Base-by-base conservation (phyloP, 2,329 filamentous ascomycete genomes). In the Phoma herbarum region DNA sequence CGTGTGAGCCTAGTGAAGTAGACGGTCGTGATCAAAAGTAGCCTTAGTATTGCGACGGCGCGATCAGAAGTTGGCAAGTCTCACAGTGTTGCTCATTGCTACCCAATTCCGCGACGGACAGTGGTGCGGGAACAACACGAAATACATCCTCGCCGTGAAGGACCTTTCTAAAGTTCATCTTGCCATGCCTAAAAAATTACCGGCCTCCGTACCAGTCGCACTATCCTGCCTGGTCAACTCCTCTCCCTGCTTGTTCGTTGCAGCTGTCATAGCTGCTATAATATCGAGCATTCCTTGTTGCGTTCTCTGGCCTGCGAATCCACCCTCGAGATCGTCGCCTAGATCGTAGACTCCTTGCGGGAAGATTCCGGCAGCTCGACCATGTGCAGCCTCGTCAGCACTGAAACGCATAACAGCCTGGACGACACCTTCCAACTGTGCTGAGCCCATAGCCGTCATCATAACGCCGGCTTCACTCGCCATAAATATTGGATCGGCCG, bases 251-350 rank as follows among this genome's bases (percentile, higher is more conserved):
- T 54, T 59, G 2, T 18, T 50, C 4, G 45, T 23, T 9, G 44
- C 31, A 18, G 45, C 31, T n/a, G 29, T n/a, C 33, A 33, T 14
- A 10, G 50, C 50, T 10, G 25, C 56, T 9, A 54, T 4, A n/a
- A 59, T 45, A 8, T 59, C 56, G 1, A 50, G 31, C 23, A 59
- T 46, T 11, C 45, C 45, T 14, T 59, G 45, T 11, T 59, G 50
- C 10, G 29, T 45, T 12, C 22, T 50, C 14, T 41, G 45, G 8
- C 56, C 56, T 3, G 50, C 56, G 28, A 54, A 59, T 2, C 50
- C 60, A 11, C 64, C 69, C 42, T 66, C 66, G 1, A 71, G 33
- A 47, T 70, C 66, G 49, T 71, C 69, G 28, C 58, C 60, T 23
- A 71, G 20, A 42, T 72, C 68, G 5, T 55, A 42, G 39, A 56